phyloP scores from a whole-genome alignment of 1,284 basidiomycete genomes.

The Xerocomus minutiporus region DNA sequence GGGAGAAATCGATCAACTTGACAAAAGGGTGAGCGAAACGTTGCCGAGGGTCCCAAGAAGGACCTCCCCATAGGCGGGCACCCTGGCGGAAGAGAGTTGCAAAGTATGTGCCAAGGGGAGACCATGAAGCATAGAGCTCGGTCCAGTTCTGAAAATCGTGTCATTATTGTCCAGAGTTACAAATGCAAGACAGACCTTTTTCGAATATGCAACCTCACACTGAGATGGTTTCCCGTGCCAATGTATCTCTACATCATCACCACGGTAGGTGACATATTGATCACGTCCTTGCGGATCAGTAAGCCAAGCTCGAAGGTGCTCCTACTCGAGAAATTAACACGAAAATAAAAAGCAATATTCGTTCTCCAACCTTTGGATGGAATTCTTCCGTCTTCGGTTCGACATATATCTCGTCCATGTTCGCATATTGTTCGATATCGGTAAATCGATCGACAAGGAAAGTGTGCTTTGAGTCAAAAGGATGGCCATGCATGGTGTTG shows the following conservation, averaged over 20 bases:
- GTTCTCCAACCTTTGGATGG: slow-evolving; percentile 61
- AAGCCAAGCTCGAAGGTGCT: slow-evolving; percentile 94
- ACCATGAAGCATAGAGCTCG: slow-evolving; percentile 97
- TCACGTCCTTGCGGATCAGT: slow-evolving; percentile 90
- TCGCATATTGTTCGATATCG: slow-evolving; percentile 85
- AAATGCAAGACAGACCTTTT: slow-evolving; percentile 50
- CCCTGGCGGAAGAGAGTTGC: slow-evolving; percentile 95
- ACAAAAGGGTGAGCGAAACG: slow-evolving; percentile 95
- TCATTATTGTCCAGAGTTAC: slow-evolving; percentile 3
- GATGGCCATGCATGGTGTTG: slow-evolving; percentile 76
- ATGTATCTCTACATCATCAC: slow-evolving; percentile 85
- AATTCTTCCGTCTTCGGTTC: slow-evolving; percentile 82
- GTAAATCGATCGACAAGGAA: slow-evolving; percentile 90
- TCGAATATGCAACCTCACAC: slow-evolving; percentile 74
- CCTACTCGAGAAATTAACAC: slow-evolving; percentile 44
- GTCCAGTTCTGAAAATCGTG: slow-evolving; percentile 74
- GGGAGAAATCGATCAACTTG: slow-evolving; percentile 96
- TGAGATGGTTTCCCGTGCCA: slow-evolving; percentile 94
- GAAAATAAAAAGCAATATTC: not conserved
- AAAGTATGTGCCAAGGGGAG: slow-evolving; percentile 90
- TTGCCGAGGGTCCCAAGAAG: slow-evolving; percentile 80
- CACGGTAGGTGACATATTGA: slow-evolving; percentile 93
- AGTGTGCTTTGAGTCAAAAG: slow-evolving; percentile 90
- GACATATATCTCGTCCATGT: slow-evolving; percentile 79
- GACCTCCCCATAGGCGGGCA: slow-evolving; percentile 93